phyloP scores from a whole-genome alignment of 495 filamentous ascomycete species.

The Talaromyces wortmannii region DNA sequence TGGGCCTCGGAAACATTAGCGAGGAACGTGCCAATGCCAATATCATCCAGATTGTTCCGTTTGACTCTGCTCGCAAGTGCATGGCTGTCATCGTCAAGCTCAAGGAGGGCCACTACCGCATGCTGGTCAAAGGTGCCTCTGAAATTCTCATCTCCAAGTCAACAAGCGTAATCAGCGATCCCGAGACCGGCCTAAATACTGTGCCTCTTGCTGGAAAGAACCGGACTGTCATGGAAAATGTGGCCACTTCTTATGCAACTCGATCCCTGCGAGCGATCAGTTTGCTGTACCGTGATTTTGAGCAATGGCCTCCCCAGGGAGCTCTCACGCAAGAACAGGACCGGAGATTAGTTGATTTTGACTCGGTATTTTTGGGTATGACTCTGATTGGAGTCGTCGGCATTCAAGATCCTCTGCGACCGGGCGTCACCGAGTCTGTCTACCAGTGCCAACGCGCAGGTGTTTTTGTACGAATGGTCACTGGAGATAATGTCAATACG shows the following conservation, averaged over 20 bases:
- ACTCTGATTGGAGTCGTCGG: constrained; percentile 71
- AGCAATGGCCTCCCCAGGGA: constrained; percentile 76
- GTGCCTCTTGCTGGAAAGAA: constrained; percentile 50
- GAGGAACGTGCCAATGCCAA: constrained; percentile 66
- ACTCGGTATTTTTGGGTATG: constrained; percentile 75
- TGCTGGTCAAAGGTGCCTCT: constrained; percentile 84
- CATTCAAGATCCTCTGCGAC: constrained; percentile 81
- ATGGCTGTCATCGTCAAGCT: constrained; percentile 76
- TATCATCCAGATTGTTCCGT: constrained; percentile 70
- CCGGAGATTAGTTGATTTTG: constrained; percentile 64
- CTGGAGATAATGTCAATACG: constrained; percentile 78
- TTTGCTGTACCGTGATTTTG: constrained; percentile 80
- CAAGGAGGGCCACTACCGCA: constrained; percentile 57
- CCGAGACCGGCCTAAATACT: constrained; percentile 51
- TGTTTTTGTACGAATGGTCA: constrained; percentile 86
- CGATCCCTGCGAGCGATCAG: constrained; percentile 84
- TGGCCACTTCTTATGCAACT: constrained; percentile 72
- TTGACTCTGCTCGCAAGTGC: constrained; percentile 82
- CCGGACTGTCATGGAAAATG: constrained; percentile 48
- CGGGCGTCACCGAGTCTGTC: constrained; percentile 74
- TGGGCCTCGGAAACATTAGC: constrained; percentile 66
- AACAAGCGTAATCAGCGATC: constrained; percentile 63
- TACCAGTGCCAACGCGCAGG: constrained; percentile 66
- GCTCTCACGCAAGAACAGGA: constrained; percentile 62
- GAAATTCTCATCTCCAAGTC: constrained; percentile 76